Evolutionary conservation across 23 red algal species (phyloP).

Genomic region (Cyanidium caldarium): DNA sequence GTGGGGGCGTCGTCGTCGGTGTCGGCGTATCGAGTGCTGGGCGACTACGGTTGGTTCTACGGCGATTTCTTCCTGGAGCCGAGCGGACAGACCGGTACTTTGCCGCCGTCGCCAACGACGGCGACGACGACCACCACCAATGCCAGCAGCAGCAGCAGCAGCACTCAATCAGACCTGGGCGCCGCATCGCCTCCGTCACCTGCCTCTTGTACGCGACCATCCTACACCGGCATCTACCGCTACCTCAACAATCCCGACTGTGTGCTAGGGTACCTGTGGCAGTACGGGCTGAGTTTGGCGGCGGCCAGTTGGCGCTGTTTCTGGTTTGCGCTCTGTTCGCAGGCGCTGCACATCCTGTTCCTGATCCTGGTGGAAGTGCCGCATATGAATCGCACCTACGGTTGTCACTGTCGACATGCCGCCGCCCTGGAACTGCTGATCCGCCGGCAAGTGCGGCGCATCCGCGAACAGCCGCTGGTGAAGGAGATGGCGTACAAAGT

Average conservation of each 20-base stretch:
- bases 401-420: constrained; percentile 7
- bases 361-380: constrained; percentile 40
- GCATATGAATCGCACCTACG: constrained; percentile 50
- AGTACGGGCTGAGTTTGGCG: constrained; percentile 59
- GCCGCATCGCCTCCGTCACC: too few species aligned
- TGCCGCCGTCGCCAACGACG: too few species aligned
- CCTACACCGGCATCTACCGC: constrained; percentile 53
- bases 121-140: not conserved
- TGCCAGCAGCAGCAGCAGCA: not conserved
- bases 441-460: constrained; percentile 2
- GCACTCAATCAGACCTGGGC: too few species aligned
- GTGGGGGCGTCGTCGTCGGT: constrained; percentile 15
- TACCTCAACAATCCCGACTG: constrained; percentile 77
- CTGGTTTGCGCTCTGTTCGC: constrained; percentile 39
- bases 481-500: not conserved
- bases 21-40: constrained; percentile 33
- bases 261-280: constrained; percentile 49
- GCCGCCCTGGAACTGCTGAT: constrained; percentile 11
- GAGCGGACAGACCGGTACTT: too few species aligned
- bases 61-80: constrained; percentile 87
- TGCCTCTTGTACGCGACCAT: constrained; percentile 15
- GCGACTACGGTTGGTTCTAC: constrained; percentile 71
- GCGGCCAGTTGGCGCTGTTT: constrained; percentile 39
- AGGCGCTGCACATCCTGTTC: constrained; percentile 46
- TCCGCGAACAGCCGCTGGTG: not conserved